Conservation (phyloP, 257 asterid genomes). For the Primulina tabacum region DNA sequence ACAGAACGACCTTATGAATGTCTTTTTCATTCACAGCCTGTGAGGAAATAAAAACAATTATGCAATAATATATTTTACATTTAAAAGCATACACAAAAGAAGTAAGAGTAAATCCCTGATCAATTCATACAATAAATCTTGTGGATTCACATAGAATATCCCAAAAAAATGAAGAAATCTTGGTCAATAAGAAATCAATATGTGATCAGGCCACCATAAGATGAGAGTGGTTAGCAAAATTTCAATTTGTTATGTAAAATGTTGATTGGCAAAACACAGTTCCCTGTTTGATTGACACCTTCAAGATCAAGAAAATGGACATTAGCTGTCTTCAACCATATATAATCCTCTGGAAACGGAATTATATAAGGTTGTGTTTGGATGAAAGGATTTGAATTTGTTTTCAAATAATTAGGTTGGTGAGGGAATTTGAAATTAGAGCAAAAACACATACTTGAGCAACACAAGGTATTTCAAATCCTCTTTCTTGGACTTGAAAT, state of each 20-base stretch:
- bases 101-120: background rate
- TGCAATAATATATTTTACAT: background rate
- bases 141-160: background rate
- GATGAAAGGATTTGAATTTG: no score
- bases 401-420: no score
- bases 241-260: background rate
- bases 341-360: background rate
- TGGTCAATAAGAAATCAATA: background rate
- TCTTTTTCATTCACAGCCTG: conserved; percentile 73
- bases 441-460: no score
- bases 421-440: no score
- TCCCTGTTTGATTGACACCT: background rate
- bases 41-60: conserved; percentile 5
- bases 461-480: no score
- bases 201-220: background rate
- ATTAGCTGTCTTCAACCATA: background rate
- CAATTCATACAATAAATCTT: background rate
- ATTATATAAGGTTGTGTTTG: no score
- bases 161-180: background rate
- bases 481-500: no score
- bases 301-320: conserved; percentile 1
- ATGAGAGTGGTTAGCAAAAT: background rate
- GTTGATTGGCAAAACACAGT: background rate
- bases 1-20: conserved; percentile 64
- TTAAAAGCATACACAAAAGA: conserved; percentile 8